Evolutionary conservation across 371 early-diverging fungal genomes (phyloP), one percentile per base, ranked within the genome.

Genomic region (Mortierella sp.): DNA sequence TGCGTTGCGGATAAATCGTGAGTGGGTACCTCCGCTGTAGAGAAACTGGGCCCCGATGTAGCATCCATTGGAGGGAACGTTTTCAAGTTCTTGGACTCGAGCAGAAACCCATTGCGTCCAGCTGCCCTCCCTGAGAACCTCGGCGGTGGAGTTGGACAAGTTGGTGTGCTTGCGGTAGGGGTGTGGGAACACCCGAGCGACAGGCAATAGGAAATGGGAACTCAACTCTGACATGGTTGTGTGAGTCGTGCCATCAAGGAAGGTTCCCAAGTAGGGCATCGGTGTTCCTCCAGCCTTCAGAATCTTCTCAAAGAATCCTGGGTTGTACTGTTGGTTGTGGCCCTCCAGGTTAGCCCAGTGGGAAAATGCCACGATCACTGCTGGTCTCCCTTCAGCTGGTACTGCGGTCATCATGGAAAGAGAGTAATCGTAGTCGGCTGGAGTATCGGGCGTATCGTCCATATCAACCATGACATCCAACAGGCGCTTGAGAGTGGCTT

Each of bases 271-370:
- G 44, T 4, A 44, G 8, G 74, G 60, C 27, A 49, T 21, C 29
- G 32, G 27, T 21, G 16, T n/a, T 18, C 79, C 83, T 16, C 74
- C 84, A 54, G 74, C 78, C 44, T 68, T n/a, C 24, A 29, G 70
- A 68, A 87, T 76, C 65, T 78, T 49, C 44, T 83, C 14, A 38
- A 85, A 70, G 76, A 83, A 75, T 7, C 2, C 11, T 8, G 46
- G 18, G 41, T 78, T 18, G 60, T 84, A 81, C 0, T 3, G 29
- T 60, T 84, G 81, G 24, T 16, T 4, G 27, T 8, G 41, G 29
- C 84, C 84, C 8, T 48, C 48, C 43, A 83, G 76, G 60, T 87
- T 87, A 49, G 84, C 81, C 87, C 87, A 87, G 21, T 83, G 84
- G 4, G 76, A 84, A 78, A 71, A 87, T 29, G 80, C 74, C 16